These are phyloP conservation scores for Pseudogymnoascus sp. DNA, from an alignment of 2,329 filamentous ascomycete species.

Conservation along the genomic window DNA sequence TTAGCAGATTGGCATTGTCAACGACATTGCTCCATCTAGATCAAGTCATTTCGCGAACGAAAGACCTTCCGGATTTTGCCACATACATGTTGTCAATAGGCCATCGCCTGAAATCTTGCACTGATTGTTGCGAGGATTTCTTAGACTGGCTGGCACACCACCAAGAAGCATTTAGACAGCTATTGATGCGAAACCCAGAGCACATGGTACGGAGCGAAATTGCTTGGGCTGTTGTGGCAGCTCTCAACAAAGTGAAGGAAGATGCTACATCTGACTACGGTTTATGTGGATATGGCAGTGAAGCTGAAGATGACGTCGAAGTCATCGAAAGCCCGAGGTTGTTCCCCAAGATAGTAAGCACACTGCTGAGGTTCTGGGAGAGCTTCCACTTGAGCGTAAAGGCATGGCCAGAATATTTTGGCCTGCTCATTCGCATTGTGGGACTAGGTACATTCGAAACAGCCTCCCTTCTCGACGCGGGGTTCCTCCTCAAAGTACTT, in stretches of 20 bases:
- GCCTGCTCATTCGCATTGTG: constrained; percentile 58
- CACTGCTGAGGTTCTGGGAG: constrained; percentile 51
- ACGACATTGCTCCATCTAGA: constrained; percentile 60
- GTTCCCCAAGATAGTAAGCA: constrained; percentile 27
- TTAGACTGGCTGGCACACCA: constrained; percentile 53
- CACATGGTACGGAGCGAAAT: constrained; percentile 44
- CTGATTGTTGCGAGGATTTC: constrained; percentile 48
- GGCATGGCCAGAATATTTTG: constrained; percentile 71
- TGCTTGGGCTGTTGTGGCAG: constrained; percentile 42
- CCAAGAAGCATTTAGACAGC: constrained; percentile 50
- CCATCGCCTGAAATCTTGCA: constrained; percentile 41
- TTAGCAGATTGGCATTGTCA: constrained; percentile 44
- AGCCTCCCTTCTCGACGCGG: constrained; percentile 48
- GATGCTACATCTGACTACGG: constrained; percentile 41
- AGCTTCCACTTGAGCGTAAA: constrained; percentile 53
- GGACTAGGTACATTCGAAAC: constrained; percentile 51
- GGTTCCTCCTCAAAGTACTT: constrained; percentile 45
- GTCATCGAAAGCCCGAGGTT: constrained; percentile 26
- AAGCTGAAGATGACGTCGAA: constrained; percentile 22
- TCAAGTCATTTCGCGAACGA: constrained; percentile 64
- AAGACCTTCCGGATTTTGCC: constrained; percentile 57
- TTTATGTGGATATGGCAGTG: constrained; percentile 14
- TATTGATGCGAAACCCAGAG: constrained; percentile 56
- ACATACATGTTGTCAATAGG: constrained; percentile 44
- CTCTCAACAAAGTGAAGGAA: constrained; percentile 45